These are phyloP conservation scores for Saccharum officinarum DNA, from an alignment of 176 grass and related monocot genomes.

Conservation along the genomic window DNA sequence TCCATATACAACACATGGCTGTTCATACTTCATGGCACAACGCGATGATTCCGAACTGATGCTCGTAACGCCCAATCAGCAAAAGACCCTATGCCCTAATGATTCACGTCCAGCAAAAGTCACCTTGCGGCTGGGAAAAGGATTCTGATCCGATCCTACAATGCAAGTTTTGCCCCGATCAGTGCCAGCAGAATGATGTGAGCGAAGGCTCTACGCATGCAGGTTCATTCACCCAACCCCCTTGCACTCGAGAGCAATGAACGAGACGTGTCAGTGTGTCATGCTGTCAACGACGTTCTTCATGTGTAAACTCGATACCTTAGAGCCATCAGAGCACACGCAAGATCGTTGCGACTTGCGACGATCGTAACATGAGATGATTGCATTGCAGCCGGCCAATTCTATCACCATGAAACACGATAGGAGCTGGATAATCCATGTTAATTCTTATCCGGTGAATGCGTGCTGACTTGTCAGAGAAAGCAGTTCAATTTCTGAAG, in stretches of 20 bases:
- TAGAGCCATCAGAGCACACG: background rate
- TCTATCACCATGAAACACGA: background rate
- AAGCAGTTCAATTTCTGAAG: background rate
- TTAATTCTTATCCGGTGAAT: conserved; percentile 17
- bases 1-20: background rate
- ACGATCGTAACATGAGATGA: background rate
- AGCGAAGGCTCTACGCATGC: background rate
- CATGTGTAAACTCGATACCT: background rate
- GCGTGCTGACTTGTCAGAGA: conserved; percentile 15
- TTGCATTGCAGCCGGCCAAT: conserved; percentile 1
- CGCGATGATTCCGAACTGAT: background rate
- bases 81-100: background rate
- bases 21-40: background rate
- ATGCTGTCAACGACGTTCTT: background rate
- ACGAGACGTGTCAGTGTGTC: background rate
- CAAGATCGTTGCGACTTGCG: background rate
- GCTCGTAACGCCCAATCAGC: background rate
- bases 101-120: background rate
- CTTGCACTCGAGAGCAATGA: background rate
- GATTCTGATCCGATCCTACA: background rate
- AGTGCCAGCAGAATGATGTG: conserved; percentile 1
- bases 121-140: background rate
- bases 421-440: background rate
- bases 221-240: background rate
- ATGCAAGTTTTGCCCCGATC: background rate